phyloP scores from a whole-genome alignment of 2,329 filamentous ascomycete species.

The Juglanconis sp. region DNA sequence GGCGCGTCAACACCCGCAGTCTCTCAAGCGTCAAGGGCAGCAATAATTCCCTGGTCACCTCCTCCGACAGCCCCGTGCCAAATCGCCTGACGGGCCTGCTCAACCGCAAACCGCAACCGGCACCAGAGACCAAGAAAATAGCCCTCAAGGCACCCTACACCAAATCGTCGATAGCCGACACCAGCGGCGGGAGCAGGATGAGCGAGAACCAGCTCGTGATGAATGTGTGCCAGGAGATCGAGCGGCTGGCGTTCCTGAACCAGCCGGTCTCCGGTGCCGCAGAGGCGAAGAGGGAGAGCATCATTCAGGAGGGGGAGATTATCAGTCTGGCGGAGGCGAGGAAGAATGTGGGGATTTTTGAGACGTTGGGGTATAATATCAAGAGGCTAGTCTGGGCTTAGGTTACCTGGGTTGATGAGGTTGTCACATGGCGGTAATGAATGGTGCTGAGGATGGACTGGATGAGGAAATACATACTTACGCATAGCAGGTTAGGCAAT shows the following conservation, averaged over 20 bases:
- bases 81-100: slow-evolving; percentile 41
- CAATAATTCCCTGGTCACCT: background rate
- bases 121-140: slow-evolving; percentile 38
- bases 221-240: slow-evolving; percentile 73
- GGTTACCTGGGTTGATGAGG: slow-evolving; percentile 2
- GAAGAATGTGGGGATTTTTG: slow-evolving; percentile 80
- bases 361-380: slow-evolving; percentile 82
- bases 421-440: background rate
- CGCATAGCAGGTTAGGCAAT: background rate
- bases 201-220: slow-evolving; percentile 56
- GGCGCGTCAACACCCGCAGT: slow-evolving; percentile 81
- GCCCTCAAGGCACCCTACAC: slow-evolving; percentile 55
- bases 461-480: background rate
- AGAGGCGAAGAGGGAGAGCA: slow-evolving; percentile 40
- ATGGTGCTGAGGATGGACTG: background rate
- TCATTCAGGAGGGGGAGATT: slow-evolving; percentile 64
- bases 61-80: slow-evolving; percentile 18
- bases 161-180: slow-evolving; percentile 51
- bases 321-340: slow-evolving; percentile 82
- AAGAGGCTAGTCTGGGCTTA: slow-evolving; percentile 88
- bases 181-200: slow-evolving; percentile 43
- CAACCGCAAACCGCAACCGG: slow-evolving; percentile 30
- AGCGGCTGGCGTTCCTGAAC: slow-evolving; percentile 57
- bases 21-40: slow-evolving; percentile 50
- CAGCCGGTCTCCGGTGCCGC: slow-evolving; percentile 38